Evolutionary conservation across 306 rosid species (phyloP), one percentile per base, ranked within the genome.

Genomic region (Ormosia emarginata): DNA sequence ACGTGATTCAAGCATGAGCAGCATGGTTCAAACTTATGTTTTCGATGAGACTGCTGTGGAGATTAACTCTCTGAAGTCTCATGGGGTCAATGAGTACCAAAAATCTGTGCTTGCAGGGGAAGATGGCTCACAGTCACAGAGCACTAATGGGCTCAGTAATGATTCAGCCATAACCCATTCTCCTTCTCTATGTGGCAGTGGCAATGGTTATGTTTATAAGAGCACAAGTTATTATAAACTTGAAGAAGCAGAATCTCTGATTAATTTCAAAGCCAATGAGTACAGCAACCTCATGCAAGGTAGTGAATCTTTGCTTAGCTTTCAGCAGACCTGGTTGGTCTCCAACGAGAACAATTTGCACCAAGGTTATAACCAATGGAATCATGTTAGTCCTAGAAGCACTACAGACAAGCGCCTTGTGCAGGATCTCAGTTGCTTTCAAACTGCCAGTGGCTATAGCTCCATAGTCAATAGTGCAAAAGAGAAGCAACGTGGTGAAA

Each of bases 291-390:
- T 83, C 63, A 43, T 81, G 55, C 74, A 79, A 50, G 40, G 61
- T 50, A 69, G 62, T 56, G 94, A 87, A 36, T 89, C 97, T 71
- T 79, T 92, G 86, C 88, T 94, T 67, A 88, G 92, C 83, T 94
- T 92, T 84, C 92, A 90, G 75, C 89, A 92, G 14, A 83, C 53
- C 8, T 71, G 61, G 24, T 11, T 67, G 49, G 47, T 71, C 33
- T 58, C 75, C 49, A 79, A n/a, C 50, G 89, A 78, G 49, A 75
- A 64, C 33, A 47, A 61, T 58, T 79, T 68, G 81, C 67, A 74
- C 33, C 64, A 74, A 30, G 79, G 81, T 77, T 66, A 77, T 15
- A 17, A 34, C 53, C 79, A 81, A 7, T 86, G 91, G 94, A 78
- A 77, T 75, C 81, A 75, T 41, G 67, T 81, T 56, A 75, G 81